Base-by-base conservation (phyloP, 495 filamentous ascomycete genomes). In the Thermochaetoides thermophila region DNA sequence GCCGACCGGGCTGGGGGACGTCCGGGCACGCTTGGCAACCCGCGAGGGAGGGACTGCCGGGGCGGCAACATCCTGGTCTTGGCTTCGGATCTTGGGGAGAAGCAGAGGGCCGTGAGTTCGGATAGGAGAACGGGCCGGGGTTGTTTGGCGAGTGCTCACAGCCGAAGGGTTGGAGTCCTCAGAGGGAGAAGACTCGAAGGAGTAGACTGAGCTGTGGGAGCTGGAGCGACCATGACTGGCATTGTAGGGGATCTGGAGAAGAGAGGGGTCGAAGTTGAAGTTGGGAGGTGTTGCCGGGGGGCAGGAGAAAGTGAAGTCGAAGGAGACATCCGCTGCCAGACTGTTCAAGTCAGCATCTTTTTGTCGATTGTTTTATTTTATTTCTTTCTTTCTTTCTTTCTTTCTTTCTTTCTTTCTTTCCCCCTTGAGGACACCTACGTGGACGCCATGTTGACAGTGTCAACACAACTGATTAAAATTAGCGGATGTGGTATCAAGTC, bases 21-120 rank as follows among this genome's bases (percentile, higher is more conserved):
- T 59, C 42, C 50, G 54, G 26, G 49, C 45, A 32, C 61, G 57
- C 52, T 64, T 63, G 20, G 55, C 44, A 15, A 56, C 45, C 26
- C 50, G 49, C n/a, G n/a, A n/a, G 14, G 49, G 42, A 25, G 40
- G 32, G 14, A 42, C 33, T 7, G 32, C 34, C 17, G 44, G 38
- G 17, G 56, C 53, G 23, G 46, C 50, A 38, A 85, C 69, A 32
- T 74, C 63, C 59, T 86, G 77, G 59, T 92, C 85, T 53, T 91
- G 83, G 38, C 71, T 71, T 29, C 85, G 71, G 57, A 92, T 83
- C 64, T 81, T 86, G 37, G 86, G 86, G 17, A 95, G 66, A 32
- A 95, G 68, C 17, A 80, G 61, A 21, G 84, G 83, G 9, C 83
- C 85, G 62, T 81, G 73, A 22, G 84, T 76, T 16, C 77, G 67